Base-by-base conservation (phyloP, 2,329 filamentous ascomycete genomes). In the Xylariaceae sp. region DNA sequence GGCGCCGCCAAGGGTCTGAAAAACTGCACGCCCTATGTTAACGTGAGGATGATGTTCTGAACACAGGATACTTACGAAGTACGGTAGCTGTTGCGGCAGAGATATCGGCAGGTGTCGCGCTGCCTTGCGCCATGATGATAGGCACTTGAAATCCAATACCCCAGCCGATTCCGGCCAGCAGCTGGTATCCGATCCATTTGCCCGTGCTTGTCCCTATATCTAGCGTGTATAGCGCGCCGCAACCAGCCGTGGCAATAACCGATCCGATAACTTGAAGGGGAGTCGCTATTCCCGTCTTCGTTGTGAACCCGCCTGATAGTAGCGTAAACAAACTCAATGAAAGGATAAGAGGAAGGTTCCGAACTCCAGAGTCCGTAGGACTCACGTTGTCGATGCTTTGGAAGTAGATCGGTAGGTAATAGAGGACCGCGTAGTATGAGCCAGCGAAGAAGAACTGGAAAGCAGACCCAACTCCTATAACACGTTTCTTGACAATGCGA, bases 141-240 rank as follows among this genome's bases (percentile, higher is more conserved):
- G 70, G 68, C 1, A 70, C 59, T 47, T 74, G 67, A 5, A 41
- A 10, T 9, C 38, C 36, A 32, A 47, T n/a, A 14, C 70, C 59
- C 3, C 15, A 18, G 4, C 69, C 71, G 12, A 69, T 56, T 4
- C 72, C 73, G n/a, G n/a, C 42, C 9, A 54, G 32, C 17, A 54
- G 49, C 42, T 75, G 71, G 47, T 71, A 75, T 4, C 70, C 70
- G 15, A 75, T 69, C 71, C 72, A 75, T 17, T 60, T 55, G 2
- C 57, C 65, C 0, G 60, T 52, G 5, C 53, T 36, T 12, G 66
- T 62, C 18, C 52, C 42, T 3, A 60, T 44, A 7, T 60, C 55
- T 1, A 70, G 52, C 5, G 58, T 61, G 38, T 65, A 67, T 17
- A 70, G 49, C 22, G 67, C 41, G 6, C 67, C 66, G n/a, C 58